A percentile compares a stretch with the other conserved stretches of the same genome.
Conservation (phyloP, 495 filamentous ascomycete species). For the Penicillium fimorum region DNA sequence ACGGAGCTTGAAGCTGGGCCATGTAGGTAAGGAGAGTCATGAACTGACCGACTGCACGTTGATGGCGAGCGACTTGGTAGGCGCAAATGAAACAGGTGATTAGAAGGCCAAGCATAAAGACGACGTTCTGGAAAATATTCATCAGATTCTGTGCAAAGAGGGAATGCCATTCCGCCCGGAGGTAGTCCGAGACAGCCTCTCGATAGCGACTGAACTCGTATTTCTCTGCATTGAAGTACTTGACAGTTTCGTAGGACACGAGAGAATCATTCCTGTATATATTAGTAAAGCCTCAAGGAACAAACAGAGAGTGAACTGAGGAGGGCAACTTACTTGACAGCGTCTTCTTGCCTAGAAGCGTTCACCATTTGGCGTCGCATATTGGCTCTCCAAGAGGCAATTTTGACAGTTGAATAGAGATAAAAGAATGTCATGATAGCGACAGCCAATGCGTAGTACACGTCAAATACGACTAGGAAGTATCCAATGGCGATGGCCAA, state of each 20-base stretch:
- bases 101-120: conserved; percentile 76
- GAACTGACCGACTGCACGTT: conserved; percentile 64
- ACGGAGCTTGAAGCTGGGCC: conserved; percentile 71
- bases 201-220: conserved; percentile 80
- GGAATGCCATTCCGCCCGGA: conserved; percentile 71
- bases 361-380: conserved; percentile 78
- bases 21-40: conserved; percentile 72
- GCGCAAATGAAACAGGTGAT: conserved; percentile 70
- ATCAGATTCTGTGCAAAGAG: conserved; percentile 71
- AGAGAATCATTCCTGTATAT: conserved; percentile 67
- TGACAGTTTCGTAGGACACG: conserved; percentile 85
- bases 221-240: conserved; percentile 85
- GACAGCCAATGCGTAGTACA: conserved; percentile 75
- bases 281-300: background rate
- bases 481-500: conserved; percentile 74
- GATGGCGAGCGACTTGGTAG: conserved; percentile 68
- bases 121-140: conserved; percentile 77
- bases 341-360: conserved; percentile 76
- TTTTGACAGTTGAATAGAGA: conserved; percentile 75
- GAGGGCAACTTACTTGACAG: conserved; percentile 55
- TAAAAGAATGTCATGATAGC: conserved; percentile 76
- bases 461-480: conserved; percentile 69
- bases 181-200: conserved; percentile 64
- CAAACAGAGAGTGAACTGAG: background rate
- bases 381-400: conserved; percentile 75